phyloP scores from a whole-genome alignment of 2,329 filamentous ascomycete species.

The Pestalotiopsis sp. region DNA sequence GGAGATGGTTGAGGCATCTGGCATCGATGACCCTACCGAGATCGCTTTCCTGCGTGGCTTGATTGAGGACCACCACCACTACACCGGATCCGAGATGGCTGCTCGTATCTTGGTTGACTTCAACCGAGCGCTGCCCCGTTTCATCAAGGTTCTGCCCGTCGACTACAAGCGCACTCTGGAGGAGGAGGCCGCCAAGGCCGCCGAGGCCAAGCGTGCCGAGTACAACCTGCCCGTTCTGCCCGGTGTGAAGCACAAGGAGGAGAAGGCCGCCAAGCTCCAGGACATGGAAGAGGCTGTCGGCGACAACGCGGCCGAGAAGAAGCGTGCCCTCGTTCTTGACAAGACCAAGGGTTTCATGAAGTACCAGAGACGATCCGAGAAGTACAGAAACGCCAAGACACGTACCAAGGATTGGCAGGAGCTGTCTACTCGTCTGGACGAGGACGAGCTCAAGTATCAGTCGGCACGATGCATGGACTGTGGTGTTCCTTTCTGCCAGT shows the following conservation, averaged over 20 bases:
- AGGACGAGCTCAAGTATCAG: constrained; percentile 96
- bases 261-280: constrained; percentile 69
- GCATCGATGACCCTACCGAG: constrained; percentile 81
- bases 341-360: constrained; percentile 99
- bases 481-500: constrained; percentile 97
- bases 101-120: constrained; percentile 95
- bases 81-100: constrained; percentile 93
- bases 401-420: constrained; percentile 93
- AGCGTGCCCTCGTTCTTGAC: constrained; percentile 88
- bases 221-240: constrained; percentile 79
- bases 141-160: constrained; percentile 89
- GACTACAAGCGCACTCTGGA: constrained; percentile 93
- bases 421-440: constrained; percentile 80
- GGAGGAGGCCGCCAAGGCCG: constrained; percentile 83
- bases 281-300: constrained; percentile 92
- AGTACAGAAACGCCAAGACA: constrained; percentile 83
- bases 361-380: constrained; percentile 88
- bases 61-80: constrained; percentile 96
- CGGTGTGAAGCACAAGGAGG: constrained; percentile 63
- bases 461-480: constrained; percentile 98
- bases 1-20: constrained; percentile 93
- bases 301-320: constrained; percentile 84
- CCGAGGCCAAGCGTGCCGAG: constrained; percentile 79
- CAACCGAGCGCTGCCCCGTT: constrained; percentile 83
- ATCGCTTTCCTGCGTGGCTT: constrained; percentile 88